Base-by-base conservation (phyloP, 1,284 basidiomycete species). In the Cryptococcus hybrid region DNA sequence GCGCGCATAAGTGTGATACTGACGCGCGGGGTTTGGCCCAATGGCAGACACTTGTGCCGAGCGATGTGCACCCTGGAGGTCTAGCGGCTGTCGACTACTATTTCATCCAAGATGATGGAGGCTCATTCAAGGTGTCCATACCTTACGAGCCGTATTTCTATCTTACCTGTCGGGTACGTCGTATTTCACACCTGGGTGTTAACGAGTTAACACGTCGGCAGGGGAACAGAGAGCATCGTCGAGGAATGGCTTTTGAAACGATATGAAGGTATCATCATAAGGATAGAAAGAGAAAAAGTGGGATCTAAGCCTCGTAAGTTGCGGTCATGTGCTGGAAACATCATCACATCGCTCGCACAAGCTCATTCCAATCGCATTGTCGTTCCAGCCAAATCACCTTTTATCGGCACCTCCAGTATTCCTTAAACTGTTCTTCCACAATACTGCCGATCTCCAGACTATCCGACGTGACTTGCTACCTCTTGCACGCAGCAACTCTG, bases 231-330 rank as follows among this genome's bases (percentile, higher is more conserved):
- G 75, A 88, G 88, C 2, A 84, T 85, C 5, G 90, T 98, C 5
- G 95, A 99, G 77, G 96, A 99, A 79, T 99, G 92, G 91, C 80
- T 99, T 6, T 82, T 88, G 75, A 94, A 97, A 78, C 88, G 88
- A 68, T 99, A 90, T 77, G 93, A 98, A 77, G 93, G 92, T 1
- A 73, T 89, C 38, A 83, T 99, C 52, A 84, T 82, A 60, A 86
- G 88, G 38, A 87, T 96, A 55, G 83, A 86, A 52, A 85, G 92
- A 12, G 84, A 89, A 67, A 69, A 98, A 97, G 74, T 94, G 98
- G 77, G 96, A 99, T 73, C 85, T 99, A 60, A 88, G 90, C 66
- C 79, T 96, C 55, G 82, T 82, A 49, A 50, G 80, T 70, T 6
- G n/a, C n/a, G n/a, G n/a, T n/a, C n/a, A n/a, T 12, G 38, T n/a